Base-by-base conservation (phyloP, 163 green algal species). In the Scenedesmus sp. region DNA sequence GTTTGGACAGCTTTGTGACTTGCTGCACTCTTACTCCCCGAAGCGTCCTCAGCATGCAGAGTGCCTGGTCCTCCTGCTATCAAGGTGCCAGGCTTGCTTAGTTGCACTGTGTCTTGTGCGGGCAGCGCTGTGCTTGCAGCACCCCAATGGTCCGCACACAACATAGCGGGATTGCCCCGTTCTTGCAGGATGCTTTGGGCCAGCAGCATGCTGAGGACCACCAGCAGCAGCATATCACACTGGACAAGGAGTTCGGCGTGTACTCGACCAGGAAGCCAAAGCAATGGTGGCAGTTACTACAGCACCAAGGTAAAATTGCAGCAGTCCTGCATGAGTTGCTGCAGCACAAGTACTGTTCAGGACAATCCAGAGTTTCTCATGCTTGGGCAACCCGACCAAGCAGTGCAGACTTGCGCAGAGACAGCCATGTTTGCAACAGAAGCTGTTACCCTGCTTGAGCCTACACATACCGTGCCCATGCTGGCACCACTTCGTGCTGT, bases 271-370 rank as follows among this genome's bases (percentile, higher is more conserved):
- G 22, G 24, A 85, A 85, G 49, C 40, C 79, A 33, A 86, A 86
- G 46, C 44, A 70, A 18, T 91, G 86, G 44, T 59, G 30, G 87
- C 56, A 81, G 24, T 91, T 59, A 78, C n/a, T 91, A 30, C 78
- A 91, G 33, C 87, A 91, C 40, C 56, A 87, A 87, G 87, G 87
- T 87, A 4, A 42, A 40, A 40, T 37, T 42, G 83, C 79, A 61
- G 43, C 24, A 26, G 79, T 40, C 43, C 26, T 42, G 30, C 35
- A 80, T 33, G 30, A 51, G 6, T 6, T 61, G 79, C 79, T 68
- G 42, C 26, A 65, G 20, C 44, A 68, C 42, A 68, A 13, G 24
- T 37, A 42, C 18, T 20, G 73, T 44, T 81, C 13, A 13, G 24
- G n/a, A n/a, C n/a, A n/a, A n/a, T n/a, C n/a, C n/a, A n/a, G n/a